Percentiles rank a stretch among this genome's conserved stretches.
Conservation (phyloP, 2,329 filamentous ascomycete genomes). For the Paraphaeosphaeria minitans region DNA sequence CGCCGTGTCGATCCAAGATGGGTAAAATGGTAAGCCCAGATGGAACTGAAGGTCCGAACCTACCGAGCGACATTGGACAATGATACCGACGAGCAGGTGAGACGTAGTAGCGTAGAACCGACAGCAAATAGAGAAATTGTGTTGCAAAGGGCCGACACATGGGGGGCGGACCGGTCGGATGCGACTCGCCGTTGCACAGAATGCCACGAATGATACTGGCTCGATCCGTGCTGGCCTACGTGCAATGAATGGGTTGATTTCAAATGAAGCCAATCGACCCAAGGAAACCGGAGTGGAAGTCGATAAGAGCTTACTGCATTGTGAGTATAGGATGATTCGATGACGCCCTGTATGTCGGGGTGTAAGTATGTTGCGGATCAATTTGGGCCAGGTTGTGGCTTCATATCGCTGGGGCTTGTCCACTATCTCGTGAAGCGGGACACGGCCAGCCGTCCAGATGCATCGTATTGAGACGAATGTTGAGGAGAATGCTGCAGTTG, state of each 20-base stretch:
- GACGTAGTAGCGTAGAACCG: neutral
- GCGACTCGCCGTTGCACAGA: conserved; percentile 4
- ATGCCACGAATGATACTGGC: neutral
- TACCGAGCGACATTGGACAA: neutral
- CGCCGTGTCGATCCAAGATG: neutral
- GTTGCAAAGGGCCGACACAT: neutral
- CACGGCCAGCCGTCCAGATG: conserved; percentile 17
- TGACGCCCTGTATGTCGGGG: conserved; percentile 7
- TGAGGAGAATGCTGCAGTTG: conserved; percentile 21
- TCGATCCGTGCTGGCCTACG: neutral
- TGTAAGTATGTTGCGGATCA: conserved; percentile 2
- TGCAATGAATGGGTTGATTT: neutral
- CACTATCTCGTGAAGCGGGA: conserved; percentile 13
- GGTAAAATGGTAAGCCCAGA: neutral
- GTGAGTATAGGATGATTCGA: neutral
- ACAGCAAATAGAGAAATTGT: neutral
- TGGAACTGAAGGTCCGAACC: neutral
- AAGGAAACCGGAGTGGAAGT: neutral
- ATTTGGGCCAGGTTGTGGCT: conserved; percentile 12
- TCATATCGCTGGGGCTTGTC: conserved; percentile 15
- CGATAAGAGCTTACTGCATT: conserved; percentile 19
- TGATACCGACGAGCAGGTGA: neutral
- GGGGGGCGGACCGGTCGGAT: neutral
- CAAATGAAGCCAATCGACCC: neutral
- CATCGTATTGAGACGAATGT: conserved; percentile 15